A percentile compares a stretch with the other conserved stretches of the same genome.
Conservation (phyloP, 306 rosid genomes). For the Pyrus bretschneideri region DNA sequence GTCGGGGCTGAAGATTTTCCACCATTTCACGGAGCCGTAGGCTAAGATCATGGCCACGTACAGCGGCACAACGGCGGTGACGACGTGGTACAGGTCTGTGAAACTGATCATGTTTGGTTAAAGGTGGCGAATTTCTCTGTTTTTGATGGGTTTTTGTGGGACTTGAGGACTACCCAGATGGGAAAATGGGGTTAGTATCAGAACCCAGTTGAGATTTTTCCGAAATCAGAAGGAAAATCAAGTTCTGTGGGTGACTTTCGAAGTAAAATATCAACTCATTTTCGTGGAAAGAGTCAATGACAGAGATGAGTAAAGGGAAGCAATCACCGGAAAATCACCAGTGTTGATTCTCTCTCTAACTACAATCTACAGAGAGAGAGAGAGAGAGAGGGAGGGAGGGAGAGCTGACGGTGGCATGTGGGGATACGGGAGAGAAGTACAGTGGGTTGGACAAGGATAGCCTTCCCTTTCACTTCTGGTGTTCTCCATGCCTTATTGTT, state of each 20-base stretch:
- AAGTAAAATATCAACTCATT: neutral
- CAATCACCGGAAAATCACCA: neutral
- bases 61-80: constrained; percentile 77
- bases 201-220: neutral
- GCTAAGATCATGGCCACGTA: constrained; percentile 85
- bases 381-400: neutral
- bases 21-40: constrained; percentile 84
- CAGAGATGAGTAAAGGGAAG: neutral
- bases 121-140: neutral
- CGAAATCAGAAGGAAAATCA: neutral
- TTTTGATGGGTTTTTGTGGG: neutral
- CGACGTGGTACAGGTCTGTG: constrained; percentile 69
- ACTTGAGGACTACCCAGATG: neutral
- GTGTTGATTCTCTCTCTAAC: neutral
- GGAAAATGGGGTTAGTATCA: neutral
- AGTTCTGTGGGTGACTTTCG: neutral
- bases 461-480: too few species aligned
- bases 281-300: neutral
- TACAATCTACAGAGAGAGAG: neutral
- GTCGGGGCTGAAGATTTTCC: constrained; percentile 81
- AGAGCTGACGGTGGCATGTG: neutral
- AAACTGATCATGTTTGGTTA: constrained; percentile 38
- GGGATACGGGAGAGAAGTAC: neutral
- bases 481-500: too few species aligned
- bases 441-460: neutral